Evolutionary conservation across 1,139 yeast genomes (phyloP).

Genomic region (Debaryomyces fabryi): DNA sequence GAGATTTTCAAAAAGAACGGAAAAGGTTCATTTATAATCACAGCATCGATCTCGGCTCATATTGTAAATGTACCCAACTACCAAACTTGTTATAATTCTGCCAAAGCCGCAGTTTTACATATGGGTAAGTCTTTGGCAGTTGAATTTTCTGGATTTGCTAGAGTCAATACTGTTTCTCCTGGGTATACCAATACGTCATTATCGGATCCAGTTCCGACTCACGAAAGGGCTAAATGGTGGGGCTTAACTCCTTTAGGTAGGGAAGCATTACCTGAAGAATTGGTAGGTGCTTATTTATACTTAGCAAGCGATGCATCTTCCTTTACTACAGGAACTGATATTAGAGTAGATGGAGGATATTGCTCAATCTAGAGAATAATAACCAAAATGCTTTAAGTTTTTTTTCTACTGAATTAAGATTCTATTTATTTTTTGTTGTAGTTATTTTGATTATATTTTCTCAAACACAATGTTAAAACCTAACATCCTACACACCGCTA

Average conservation of each 20-base stretch:
- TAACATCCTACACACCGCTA: too few relatives aligned
- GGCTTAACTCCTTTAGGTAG: constrained; percentile 72
- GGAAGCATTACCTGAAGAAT: constrained; percentile 78
- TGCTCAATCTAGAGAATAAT: background rate
- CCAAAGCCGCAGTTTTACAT: constrained; percentile 85
- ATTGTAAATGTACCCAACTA: constrained; percentile 84
- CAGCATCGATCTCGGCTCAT: constrained; percentile 86
- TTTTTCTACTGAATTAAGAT: background rate
- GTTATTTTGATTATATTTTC: background rate
- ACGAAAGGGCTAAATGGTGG: constrained; percentile 40
- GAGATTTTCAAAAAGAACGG: constrained; percentile 70
- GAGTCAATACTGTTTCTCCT: constrained; percentile 80
- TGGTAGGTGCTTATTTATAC: constrained; percentile 81
- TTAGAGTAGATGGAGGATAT: constrained; percentile 88
- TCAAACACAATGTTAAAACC: too few relatives aligned
- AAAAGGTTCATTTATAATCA: constrained; percentile 69
- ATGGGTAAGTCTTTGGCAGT: constrained; percentile 78
- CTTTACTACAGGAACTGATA: constrained; percentile 81
- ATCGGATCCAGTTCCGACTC: constrained; percentile 47
- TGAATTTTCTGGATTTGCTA: constrained; percentile 80
- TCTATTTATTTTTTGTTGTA: background rate
- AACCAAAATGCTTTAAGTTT: background rate
- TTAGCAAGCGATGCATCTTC: constrained; percentile 80
- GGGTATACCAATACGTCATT: constrained; percentile 71
- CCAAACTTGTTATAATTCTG: constrained; percentile 83